Evolutionary conservation across 2,329 filamentous ascomycete species (phyloP), one percentile per base, ranked within the genome.

Genomic region (Stagonosporopsis cucurbitacearum): DNA sequence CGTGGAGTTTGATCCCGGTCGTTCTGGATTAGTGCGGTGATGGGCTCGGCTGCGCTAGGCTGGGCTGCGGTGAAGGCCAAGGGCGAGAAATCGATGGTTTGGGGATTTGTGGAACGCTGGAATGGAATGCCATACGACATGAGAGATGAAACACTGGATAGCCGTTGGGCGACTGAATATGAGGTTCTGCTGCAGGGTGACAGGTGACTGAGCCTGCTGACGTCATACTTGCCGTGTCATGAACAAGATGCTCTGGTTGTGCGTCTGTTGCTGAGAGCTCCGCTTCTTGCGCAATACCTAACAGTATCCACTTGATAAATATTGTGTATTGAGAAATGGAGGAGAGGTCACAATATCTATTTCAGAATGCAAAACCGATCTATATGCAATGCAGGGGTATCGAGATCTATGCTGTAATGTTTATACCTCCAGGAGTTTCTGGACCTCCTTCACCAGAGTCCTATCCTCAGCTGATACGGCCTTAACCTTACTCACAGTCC

Each of bases 401-500:
- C 23, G 47, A n/a, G n/a, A 23, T 56, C 30, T 51, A 43, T 26
- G 25, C 17, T 25, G 13, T 37, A 30, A 13, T 28, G 1, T 1
- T 50, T 63, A 71, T 11, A 50, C 56, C 12, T 73, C 67, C 17
- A 68, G 63, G 64, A 68, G 70, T 49, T 54, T 64, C 66, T 60
- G 72, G 2, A 77, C 67, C 41, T 76, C 75, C 50, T 66, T 72
- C 4, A 73, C 62, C 30, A 74, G 57, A 56, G 77, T 67, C 6
- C 71, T 60, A 30, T 68, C 73, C 20, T 74, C 66, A 3, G 63
- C 58, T 13, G 44, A 41, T 51, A 67, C 68, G 1, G 63, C 69
- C 47, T 59, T 56, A 12, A 69, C 52, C 50, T 64, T 71, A 20
- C 60, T 65, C 1, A 96, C 80, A 0, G 84, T 87, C 3, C 84